Percentiles rank a stretch among this genome's conserved stretches.
phyloP scores from a whole-genome alignment of 2,329 filamentous ascomycete genomes.

The Myrmaecium sp. region DNA sequence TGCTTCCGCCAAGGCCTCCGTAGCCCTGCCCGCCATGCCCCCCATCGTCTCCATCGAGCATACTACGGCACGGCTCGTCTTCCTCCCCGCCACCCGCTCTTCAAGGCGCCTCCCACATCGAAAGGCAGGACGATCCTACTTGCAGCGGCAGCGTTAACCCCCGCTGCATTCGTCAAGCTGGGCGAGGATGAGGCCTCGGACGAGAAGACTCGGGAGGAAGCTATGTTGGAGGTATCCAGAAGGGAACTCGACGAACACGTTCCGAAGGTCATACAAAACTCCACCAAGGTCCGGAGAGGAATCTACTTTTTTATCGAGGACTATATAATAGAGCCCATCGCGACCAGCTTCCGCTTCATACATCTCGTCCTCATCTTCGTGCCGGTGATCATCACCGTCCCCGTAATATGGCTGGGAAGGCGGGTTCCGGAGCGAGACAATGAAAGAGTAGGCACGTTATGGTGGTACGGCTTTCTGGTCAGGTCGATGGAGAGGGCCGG shows the following conservation, averaged over 20 bases:
- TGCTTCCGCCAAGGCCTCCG: conserved; percentile 26
- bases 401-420: conserved; percentile 62
- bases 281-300: conserved; percentile 40
- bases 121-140: conserved; percentile 1
- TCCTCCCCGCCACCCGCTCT: too few species aligned
- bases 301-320: conserved; percentile 52
- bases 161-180: conserved; percentile 42
- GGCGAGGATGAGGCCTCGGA: conserved; percentile 32
- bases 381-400: conserved; percentile 67
- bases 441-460: conserved; percentile 66
- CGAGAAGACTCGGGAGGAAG: conserved; percentile 56
- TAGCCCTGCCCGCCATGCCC: conserved; percentile 11
- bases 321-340: conserved; percentile 67
- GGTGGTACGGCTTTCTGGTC: conserved; percentile 90
- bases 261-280: conserved; percentile 41
- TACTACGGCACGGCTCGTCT: too few species aligned
- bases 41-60: conserved; percentile 2
- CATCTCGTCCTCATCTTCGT: conserved; percentile 81
- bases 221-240: conserved; percentile 73
- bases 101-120: conserved; percentile 4
- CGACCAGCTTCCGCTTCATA: conserved; percentile 73
- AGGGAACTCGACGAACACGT: conserved; percentile 59
- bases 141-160: conserved; percentile 24
- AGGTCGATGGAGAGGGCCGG: conserved; percentile 81
- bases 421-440: conserved; percentile 47